Evolutionary conservation across 2,329 filamentous ascomycete genomes (phyloP), one percentile per base, ranked within the genome.

Genomic region (Aplosporella prunicola): DNA sequence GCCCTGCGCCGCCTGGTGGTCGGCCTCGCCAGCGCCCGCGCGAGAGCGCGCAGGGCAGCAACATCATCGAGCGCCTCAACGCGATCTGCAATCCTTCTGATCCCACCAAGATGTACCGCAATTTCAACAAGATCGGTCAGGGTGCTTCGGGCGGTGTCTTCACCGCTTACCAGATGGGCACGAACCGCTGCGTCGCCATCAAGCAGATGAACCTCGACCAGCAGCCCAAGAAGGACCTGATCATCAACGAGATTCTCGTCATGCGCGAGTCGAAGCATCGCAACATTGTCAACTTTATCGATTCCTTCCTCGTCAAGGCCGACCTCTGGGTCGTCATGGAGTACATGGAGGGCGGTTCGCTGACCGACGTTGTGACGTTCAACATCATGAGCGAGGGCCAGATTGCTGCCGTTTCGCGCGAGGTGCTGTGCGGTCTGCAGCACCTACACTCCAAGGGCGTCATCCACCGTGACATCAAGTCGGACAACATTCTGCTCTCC

Each of bases 281-380:
- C 52, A 96, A 96, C 58, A 93, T 98, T 62, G 91, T 98, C 63
- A 98, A 98, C 62, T 98, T 96, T 62, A 89, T 96, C 66, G 91
- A 96, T 67, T 95, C 88, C 58, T 96, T 88, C 60, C 70, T 98
- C 9, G 82, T 88, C 41, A 75, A 77, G 9, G 84, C 89, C 28
- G 91, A 96, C 60, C 68, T 98, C 20, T 98, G 91, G 91, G 91
- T 98, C 2, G 86, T 96, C 22, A 98, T 98, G 91, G 91, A 98
- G 64, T 98, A 89, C 55, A 98, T 98, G 91, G 89, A 98, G 61
- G 91, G 91, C 42, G 91, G 91, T 45, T 95, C 87, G 62, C 68
- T 98, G 57, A 98, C 91, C 9, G 91, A 98, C 61, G 91, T 98
- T 37, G 91, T 98, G 40, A 98, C 91, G 3, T 96, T 93, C 64